Conservation (phyloP, 2,329 filamentous ascomycete species). For the Diplodia seriata region DNA sequence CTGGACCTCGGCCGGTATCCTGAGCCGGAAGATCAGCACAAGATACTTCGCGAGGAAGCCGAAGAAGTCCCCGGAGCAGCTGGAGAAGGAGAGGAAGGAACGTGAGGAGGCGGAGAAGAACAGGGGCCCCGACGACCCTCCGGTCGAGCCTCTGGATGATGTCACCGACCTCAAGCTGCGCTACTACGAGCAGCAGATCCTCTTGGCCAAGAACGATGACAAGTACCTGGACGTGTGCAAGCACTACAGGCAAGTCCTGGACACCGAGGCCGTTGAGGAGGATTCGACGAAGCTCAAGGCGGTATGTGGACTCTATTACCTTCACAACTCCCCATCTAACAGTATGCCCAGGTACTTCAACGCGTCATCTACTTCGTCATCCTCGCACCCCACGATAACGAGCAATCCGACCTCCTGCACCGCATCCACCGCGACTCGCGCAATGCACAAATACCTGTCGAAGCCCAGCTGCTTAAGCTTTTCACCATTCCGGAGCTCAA, state of each 20-base stretch:
- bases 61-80: conserved; percentile 86
- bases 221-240: conserved; percentile 99
- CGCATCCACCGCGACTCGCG: conserved; percentile 86
- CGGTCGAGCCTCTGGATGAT: conserved; percentile 81
- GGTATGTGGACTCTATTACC: conserved; percentile 56
- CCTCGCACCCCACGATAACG: conserved; percentile 95
- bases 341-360: conserved; percentile 72
- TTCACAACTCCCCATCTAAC: conserved; percentile 34
- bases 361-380: conserved; percentile 98
- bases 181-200: conserved; percentile 98
- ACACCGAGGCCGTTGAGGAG: conserved; percentile 93
- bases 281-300: conserved; percentile 85
- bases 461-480: conserved; percentile 86
- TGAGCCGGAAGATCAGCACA: conserved; percentile 96
- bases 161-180: conserved; percentile 94
- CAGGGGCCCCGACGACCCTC: conserved; percentile 76
- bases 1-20: conserved; percentile 93
- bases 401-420: conserved; percentile 96
- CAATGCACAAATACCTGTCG: conserved; percentile 76
- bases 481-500: conserved; percentile 97
- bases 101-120: conserved; percentile 83
- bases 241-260: conserved; percentile 94
- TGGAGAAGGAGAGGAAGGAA: conserved; percentile 90
- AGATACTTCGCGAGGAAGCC: conserved; percentile 87
- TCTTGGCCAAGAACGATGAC: conserved; percentile 91